Percentiles rank a stretch among this genome's conserved stretches.
Conservation (phyloP, 768 basidiomycete species). For the Lactarius evosmus region DNA sequence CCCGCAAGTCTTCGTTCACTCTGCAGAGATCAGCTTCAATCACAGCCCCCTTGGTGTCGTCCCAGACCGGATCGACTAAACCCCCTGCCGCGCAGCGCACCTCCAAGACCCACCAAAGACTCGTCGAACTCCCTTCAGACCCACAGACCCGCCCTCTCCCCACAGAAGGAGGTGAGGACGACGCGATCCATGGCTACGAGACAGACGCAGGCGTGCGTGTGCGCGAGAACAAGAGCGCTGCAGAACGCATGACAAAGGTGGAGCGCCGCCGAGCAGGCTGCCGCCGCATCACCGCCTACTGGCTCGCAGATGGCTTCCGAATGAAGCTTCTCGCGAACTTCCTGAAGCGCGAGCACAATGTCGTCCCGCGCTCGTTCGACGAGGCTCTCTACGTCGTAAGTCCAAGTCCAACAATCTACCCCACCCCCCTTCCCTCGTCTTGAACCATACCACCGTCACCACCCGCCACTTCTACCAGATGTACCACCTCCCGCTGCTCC, state of each 20-base stretch:
- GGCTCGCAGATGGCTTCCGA: constrained; percentile 78
- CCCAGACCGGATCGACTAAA: constrained; percentile 4
- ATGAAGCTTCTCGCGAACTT: constrained; percentile 83
- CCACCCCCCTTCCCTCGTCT: background rate
- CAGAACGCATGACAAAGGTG: constrained; percentile 84
- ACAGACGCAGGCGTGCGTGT: constrained; percentile 47
- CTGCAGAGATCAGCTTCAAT: constrained; percentile 1
- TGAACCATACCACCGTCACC: background rate
- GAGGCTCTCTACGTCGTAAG: constrained; percentile 91
- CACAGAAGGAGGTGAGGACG: constrained; percentile 38
- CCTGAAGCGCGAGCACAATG: constrained; percentile 91
- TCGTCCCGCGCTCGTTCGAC: constrained; percentile 80
- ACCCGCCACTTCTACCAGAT: constrained; percentile 51
- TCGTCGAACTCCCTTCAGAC: constrained; percentile 85
- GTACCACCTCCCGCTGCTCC: constrained; percentile 87
- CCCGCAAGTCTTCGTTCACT: constrained; percentile 10
- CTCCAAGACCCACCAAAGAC: constrained; percentile 88
- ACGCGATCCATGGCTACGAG: constrained; percentile 57
- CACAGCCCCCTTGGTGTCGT: background rate
- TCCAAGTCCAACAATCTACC: constrained; percentile 21
- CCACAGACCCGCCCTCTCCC: constrained; percentile 76
- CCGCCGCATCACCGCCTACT: constrained; percentile 85
- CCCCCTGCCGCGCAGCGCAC: constrained; percentile 54
- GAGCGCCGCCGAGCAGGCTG: constrained; percentile 80
- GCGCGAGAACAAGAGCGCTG: constrained; percentile 68